Conservation (phyloP, 2,329 filamentous ascomycete species). For the Calonectria naviculata region DNA sequence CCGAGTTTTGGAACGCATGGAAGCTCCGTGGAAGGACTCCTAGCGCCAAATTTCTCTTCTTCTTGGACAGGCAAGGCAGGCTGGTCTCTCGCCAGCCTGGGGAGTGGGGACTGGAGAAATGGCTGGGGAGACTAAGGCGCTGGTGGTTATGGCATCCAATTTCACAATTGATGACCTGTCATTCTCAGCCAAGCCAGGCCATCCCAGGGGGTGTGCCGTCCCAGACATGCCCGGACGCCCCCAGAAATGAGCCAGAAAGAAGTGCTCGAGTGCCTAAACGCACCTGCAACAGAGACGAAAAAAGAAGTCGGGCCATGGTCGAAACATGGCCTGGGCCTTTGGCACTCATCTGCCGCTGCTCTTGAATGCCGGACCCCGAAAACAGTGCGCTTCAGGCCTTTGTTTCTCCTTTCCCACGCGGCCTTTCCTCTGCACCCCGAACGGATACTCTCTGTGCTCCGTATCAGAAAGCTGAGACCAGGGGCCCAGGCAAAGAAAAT, state of each 20-base stretch:
- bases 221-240: neutral
- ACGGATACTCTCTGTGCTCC: neutral
- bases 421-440: neutral
- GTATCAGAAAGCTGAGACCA: slow-evolving; percentile 31
- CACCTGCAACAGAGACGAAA: slow-evolving; percentile 15
- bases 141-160: slow-evolving; percentile 42
- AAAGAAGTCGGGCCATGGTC: slow-evolving; percentile 5
- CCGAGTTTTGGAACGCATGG: slow-evolving; percentile 39
- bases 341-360: neutral
- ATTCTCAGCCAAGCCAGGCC: slow-evolving; percentile 17
- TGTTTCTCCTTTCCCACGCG: slow-evolving; percentile 1
- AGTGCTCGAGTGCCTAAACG: slow-evolving; percentile 1
- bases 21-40: slow-evolving; percentile 38
- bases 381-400: neutral
- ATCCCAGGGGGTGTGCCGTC: slow-evolving; percentile 7
- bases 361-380: neutral
- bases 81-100: slow-evolving; percentile 10
- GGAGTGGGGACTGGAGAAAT: slow-evolving; percentile 31
- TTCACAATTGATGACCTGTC: slow-evolving; percentile 39
- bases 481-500: slow-evolving; percentile 28
- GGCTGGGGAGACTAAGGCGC: slow-evolving; percentile 28
- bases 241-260: neutral
- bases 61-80: neutral
- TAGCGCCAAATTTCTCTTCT: slow-evolving; percentile 29
- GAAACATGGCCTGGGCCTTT: slow-evolving; percentile 18